phyloP scores from a whole-genome alignment of 441 rosid species.

The Eutrema salsugineum region DNA sequence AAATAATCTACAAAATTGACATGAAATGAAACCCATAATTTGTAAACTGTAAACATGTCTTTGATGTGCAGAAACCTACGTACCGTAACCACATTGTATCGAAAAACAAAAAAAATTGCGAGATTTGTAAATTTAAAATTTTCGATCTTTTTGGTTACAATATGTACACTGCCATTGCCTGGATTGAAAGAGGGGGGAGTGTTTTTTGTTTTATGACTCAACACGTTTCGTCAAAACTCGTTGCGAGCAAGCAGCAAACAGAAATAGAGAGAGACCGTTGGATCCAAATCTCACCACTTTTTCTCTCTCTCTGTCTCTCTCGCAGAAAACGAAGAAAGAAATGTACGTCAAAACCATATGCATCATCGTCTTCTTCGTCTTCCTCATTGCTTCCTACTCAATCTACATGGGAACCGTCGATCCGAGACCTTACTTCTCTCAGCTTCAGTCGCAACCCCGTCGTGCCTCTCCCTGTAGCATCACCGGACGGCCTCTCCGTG shows the following conservation, averaged over 20 bases:
- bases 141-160: too few species aligned
- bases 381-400: conserved; percentile 65
- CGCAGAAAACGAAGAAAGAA: conserved; percentile 7
- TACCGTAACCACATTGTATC: too few species aligned
- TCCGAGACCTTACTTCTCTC: conserved; percentile 59
- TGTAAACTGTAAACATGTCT: too few species aligned
- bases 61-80: too few species aligned
- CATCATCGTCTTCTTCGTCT: conserved; percentile 42
- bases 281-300: conserved; percentile 19
- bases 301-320: neutral
- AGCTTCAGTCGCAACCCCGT: conserved; percentile 33
- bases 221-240: neutral
- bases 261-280: conserved; percentile 15
- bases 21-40: too few species aligned
- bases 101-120: too few species aligned
- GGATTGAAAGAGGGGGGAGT: too few species aligned
- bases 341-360: conserved; percentile 64
- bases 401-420: conserved; percentile 70
- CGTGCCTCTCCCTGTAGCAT: conserved; percentile 28
- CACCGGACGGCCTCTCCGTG: conserved; percentile 44
- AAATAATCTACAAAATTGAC: too few species aligned
- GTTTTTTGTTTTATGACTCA: neutral
- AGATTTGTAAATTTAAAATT: too few species aligned
- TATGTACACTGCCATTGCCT: too few species aligned
- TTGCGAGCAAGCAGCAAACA: conserved; percentile 2